Base-by-base conservation (phyloP, 441 rosid species). In the Viola pubescens region DNA sequence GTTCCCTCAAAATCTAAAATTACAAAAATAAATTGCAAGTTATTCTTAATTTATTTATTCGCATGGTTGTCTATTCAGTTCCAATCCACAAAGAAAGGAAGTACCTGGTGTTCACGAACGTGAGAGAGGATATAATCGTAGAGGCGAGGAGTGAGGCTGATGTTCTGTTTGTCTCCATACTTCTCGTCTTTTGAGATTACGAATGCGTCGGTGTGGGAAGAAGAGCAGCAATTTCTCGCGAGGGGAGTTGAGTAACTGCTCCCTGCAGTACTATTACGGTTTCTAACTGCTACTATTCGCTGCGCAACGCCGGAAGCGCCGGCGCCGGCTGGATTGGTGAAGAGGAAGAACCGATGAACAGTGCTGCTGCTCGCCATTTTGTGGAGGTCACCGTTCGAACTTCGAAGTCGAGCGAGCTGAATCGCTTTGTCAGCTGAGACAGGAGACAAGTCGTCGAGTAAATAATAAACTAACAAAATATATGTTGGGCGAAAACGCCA, bases 71-170 rank as follows among this genome's bases (percentile, higher is more conserved):
- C 0, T 19, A 19, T 19, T 19, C 1, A 2, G 34, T 26, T 26
- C 34, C 34, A 26, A 26, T 26, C 34, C 34, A 26, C 34, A 26
- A 26, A 26, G 59, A 65, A 12, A 34, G 9, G 39, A 43, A 13
- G 48, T 63, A 82, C 98, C 88, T 74, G 65, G 11, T 88, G 96
- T 75, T 91, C 98, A 45, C 91, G 81, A 60, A 84, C 87, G 60
- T 89, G 85, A 77, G 88, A 77, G 78, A 89, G 91, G 58, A 89
- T 68, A 59, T 87, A 91, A 63, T 84, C 81, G 67, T 89, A 91
- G 45, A 87, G 83, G 49, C 84, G 79, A 78, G 97, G 81, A 59
- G 89, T 89, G 72, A 89, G 74, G 56, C 86, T 84, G 66, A 87
- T 85, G 12, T 80, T 82, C 70, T 92, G 76, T 65, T 92, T 92